phyloP scores from a whole-genome alignment of 2,329 filamentous ascomycete species.

The Drechslerella dactyloides region DNA sequence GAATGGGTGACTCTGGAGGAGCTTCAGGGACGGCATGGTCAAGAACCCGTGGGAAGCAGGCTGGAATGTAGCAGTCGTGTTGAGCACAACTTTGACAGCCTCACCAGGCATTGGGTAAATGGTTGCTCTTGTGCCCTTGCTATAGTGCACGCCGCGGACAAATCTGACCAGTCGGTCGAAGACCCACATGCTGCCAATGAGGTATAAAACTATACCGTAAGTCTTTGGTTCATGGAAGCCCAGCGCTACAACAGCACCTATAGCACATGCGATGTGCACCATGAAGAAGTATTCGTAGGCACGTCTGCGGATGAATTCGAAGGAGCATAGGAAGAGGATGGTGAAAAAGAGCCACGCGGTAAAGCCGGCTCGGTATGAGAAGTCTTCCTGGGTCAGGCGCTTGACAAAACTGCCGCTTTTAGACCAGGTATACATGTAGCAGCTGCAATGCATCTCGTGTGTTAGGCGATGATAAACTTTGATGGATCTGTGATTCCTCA shows the following conservation, averaged over 20 bases:
- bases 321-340: slow-evolving; percentile 60
- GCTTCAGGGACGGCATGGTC: slow-evolving; percentile 67
- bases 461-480: neutral
- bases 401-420: neutral
- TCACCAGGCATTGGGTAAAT: slow-evolving; percentile 65
- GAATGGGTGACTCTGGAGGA: slow-evolving; percentile 69
- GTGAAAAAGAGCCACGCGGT: slow-evolving; percentile 57
- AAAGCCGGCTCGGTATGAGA: slow-evolving; percentile 27
- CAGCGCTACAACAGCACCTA: slow-evolving; percentile 62
- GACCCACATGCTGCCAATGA: slow-evolving; percentile 62
- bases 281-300: slow-evolving; percentile 67
- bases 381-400: slow-evolving; percentile 17
- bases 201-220: slow-evolving; percentile 60
- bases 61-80: slow-evolving; percentile 59
- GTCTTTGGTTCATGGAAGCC: slow-evolving; percentile 64
- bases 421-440: slow-evolving; percentile 29
- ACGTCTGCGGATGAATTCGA: slow-evolving; percentile 58
- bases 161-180: slow-evolving; percentile 63
- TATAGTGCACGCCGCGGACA: slow-evolving; percentile 60
- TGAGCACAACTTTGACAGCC: slow-evolving; percentile 65
- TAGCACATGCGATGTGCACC: slow-evolving; percentile 63
- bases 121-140: slow-evolving; percentile 63
- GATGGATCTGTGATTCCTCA: neutral
- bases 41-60: slow-evolving; percentile 70
- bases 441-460: slow-evolving; percentile 11